phyloP scores from a whole-genome alignment of 768 basidiomycete species.

The Lentinula lateritia region DNA sequence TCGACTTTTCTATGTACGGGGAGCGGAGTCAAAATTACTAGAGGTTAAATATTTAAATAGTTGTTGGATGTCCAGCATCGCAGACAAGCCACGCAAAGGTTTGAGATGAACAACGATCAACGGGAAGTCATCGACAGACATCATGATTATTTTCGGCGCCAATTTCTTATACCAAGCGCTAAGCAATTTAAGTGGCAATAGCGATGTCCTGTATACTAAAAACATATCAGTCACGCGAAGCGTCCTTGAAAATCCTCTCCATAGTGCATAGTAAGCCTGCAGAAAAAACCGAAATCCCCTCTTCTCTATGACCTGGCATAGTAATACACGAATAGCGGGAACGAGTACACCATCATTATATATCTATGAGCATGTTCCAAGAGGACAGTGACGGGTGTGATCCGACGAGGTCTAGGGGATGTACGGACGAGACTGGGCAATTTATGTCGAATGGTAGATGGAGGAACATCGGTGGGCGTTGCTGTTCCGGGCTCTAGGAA shows the following conservation, averaged over 20 bases:
- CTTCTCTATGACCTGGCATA: not conserved
- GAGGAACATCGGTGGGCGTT: not conserved
- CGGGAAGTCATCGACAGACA: no score
- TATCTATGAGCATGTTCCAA: not conserved
- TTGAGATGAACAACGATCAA: not conserved
- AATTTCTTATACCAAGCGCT: not conserved
- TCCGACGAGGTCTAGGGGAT: not conserved
- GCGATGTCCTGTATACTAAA: not conserved
- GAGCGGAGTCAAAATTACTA: not conserved
- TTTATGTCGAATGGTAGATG: not conserved
- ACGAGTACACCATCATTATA: not conserved
- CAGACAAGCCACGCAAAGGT: not conserved
- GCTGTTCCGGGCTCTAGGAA: slow-evolving; percentile 5
- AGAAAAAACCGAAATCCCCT: not conserved
- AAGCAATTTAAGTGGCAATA: not conserved
- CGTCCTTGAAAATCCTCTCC: no score
- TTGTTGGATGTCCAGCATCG: not conserved
- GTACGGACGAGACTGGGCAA: not conserved
- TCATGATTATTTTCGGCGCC: no score
- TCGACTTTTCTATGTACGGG: no score
- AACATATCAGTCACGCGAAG: not conserved
- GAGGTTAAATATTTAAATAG: no score
- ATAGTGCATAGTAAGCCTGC: not conserved
- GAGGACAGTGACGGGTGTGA: not conserved
- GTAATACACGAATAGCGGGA: slow-evolving; percentile 4